Percentiles rank a stretch among this genome's conserved stretches.
Evolutionary conservation across 1,284 basidiomycete genomes (phyloP).

Genomic region (Cryptococcus hybrid): DNA sequence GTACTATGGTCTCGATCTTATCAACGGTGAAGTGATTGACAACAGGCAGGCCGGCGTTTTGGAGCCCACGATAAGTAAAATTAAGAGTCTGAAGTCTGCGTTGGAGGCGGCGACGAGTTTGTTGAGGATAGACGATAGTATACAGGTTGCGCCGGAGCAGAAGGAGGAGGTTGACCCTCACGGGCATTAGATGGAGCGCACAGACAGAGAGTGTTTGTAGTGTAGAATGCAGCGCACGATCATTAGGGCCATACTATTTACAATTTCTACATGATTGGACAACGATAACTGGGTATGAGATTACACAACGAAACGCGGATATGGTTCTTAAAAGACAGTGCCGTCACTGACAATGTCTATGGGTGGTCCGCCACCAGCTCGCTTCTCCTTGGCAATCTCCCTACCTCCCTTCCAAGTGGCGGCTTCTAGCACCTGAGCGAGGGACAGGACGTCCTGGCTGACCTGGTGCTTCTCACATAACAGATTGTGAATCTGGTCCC

Average conservation of each 20-base stretch:
- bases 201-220: background rate
- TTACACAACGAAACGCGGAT: background rate
- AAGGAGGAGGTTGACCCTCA: conserved; percentile 67
- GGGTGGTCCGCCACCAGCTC: conserved; percentile 66
- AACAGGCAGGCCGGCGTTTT: conserved; percentile 91
- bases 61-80: conserved; percentile 96
- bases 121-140: conserved; percentile 85
- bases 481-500: conserved; percentile 73
- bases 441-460: conserved; percentile 54
- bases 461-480: conserved; percentile 62
- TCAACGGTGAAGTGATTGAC: conserved; percentile 93
- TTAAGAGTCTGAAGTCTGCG: conserved; percentile 92
- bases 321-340: conserved; percentile 26
- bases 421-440: conserved; percentile 87
- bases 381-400: conserved; percentile 77
- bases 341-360: conserved; percentile 38
- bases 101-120: conserved; percentile 96
- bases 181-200: conserved; percentile 51
- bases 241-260: background rate
- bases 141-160: conserved; percentile 59
- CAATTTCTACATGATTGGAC: background rate
- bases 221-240: background rate
- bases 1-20: conserved; percentile 91
- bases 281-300: too few relatives aligned
- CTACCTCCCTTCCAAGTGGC: conserved; percentile 95